Evolutionary conservation across 1,284 basidiomycete species (phyloP).

Genomic region (Naganishia cerealis): DNA sequence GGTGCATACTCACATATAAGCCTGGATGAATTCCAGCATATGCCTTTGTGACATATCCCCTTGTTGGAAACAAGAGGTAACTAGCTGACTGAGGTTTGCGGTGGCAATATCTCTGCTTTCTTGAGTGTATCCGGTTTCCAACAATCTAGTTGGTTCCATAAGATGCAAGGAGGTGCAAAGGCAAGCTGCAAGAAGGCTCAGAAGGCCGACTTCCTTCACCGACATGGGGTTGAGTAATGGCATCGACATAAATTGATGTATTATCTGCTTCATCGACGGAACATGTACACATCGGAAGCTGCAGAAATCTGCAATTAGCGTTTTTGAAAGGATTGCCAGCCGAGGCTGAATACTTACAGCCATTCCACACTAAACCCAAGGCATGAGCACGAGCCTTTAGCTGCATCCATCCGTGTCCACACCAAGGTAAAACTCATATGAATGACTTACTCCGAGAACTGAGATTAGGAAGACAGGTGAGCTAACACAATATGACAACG

Average conservation of each 20-base stretch:
- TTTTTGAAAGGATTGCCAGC: background rate
- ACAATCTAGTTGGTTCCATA: conserved; percentile 10
- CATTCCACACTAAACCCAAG: conserved; percentile 3
- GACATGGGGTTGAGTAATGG: background rate
- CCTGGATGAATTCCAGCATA: conserved; percentile 18
- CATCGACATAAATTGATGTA: conserved; percentile 5
- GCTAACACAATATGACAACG: background rate
- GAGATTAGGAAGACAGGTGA: background rate
- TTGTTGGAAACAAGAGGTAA: background rate
- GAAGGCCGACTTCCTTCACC: background rate
- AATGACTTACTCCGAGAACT: conserved; percentile 14
- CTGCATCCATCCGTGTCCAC: background rate
- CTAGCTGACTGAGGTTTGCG: conserved; percentile 2
- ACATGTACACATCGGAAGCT: conserved; percentile 24
- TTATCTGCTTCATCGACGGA: conserved; percentile 14
- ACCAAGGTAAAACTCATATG: background rate
- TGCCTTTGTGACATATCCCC: conserved; percentile 11
- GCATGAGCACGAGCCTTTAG: background rate
- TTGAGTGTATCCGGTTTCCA: conserved; percentile 11
- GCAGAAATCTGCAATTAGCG: background rate
- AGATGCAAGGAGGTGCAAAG: conserved; percentile 25
- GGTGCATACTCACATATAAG: conserved; percentile 11
- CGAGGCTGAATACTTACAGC: conserved; percentile 1
- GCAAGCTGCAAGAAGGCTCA: conserved; percentile 12
- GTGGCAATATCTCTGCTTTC: background rate